phyloP scores from a whole-genome alignment of 148 eudicot species.

The Cornus controversa region DNA sequence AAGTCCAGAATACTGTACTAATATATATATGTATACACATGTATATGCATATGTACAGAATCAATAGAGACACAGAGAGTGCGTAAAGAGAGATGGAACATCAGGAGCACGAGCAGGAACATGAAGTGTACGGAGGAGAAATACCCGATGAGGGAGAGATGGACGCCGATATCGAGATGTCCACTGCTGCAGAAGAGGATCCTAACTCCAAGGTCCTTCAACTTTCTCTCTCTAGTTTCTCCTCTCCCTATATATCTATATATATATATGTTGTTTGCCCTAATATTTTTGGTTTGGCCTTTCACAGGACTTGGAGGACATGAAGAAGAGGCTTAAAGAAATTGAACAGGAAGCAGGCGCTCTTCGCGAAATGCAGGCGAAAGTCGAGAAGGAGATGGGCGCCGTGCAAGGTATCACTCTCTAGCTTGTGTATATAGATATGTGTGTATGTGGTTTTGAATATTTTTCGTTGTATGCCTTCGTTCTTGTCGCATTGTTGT shows the following conservation, averaged over 20 bases:
- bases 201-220: constrained; percentile 12
- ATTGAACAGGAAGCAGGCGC: constrained; percentile 27
- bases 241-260: background rate
- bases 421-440: background rate
- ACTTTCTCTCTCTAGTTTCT: background rate
- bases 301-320: constrained; percentile 22
- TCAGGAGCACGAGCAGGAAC: constrained; percentile 24
- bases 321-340: constrained; percentile 24
- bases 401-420: constrained; percentile 13
- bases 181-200: constrained; percentile 8
- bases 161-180: constrained; percentile 22
- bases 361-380: constrained; percentile 28
- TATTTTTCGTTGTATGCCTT: background rate
- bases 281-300: background rate
- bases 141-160: constrained; percentile 21
- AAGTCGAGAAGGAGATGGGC: constrained; percentile 29
- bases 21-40: background rate
- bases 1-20: background rate
- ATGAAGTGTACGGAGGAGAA: constrained; percentile 27
- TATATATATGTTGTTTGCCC: background rate
- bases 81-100: constrained; percentile 4
- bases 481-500: background rate
- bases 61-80: background rate
- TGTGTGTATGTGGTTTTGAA: background rate
- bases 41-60: background rate